These are phyloP conservation scores for Fremontodendron californicum DNA, from an alignment of 345 rosid genomes.

Conservation along the genomic window DNA sequence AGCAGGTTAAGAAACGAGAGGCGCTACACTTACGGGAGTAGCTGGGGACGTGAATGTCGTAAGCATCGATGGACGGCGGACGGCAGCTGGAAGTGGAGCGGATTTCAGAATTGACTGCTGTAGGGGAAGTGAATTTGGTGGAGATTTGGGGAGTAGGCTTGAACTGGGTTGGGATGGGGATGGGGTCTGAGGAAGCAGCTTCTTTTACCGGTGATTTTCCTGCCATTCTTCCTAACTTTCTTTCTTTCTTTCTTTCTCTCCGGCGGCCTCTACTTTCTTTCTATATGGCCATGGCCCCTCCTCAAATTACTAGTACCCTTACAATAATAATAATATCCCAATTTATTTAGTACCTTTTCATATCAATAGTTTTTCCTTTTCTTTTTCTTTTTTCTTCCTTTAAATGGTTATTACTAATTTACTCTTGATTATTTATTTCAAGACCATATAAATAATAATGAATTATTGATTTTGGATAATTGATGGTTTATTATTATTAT, in stretches of 20 bases:
- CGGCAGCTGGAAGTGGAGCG: slow-evolving; percentile 20
- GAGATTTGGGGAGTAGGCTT: slow-evolving; percentile 14
- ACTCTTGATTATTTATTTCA: too few species aligned
- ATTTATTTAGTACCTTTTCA: too few species aligned
- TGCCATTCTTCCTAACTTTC: slow-evolving; percentile 32
- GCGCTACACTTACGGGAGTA: slow-evolving; percentile 61
- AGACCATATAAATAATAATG: too few species aligned
- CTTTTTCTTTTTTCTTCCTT: too few species aligned
- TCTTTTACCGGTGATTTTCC: slow-evolving; percentile 17
- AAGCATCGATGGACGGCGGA: slow-evolving; percentile 24
- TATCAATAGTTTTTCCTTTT: too few species aligned
- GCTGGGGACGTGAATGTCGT: slow-evolving; percentile 61
- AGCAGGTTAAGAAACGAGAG: slow-evolving; percentile 14
- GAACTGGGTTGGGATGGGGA: not conserved
- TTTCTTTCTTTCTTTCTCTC: not conserved
- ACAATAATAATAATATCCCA: too few species aligned
- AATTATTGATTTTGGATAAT: too few species aligned
- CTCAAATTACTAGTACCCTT: too few species aligned
- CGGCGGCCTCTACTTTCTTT: not conserved
- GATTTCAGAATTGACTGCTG: slow-evolving; percentile 27
- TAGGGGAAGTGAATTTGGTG: slow-evolving; percentile 18
- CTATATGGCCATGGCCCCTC: not conserved
- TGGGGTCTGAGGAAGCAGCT: not conserved
- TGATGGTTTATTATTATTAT: too few species aligned
- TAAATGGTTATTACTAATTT: too few species aligned